A percentile compares a stretch with the other conserved stretches of the same genome.
phyloP scores from a whole-genome alignment of 768 basidiomycete genomes.

The Hygrocybe punicea region DNA sequence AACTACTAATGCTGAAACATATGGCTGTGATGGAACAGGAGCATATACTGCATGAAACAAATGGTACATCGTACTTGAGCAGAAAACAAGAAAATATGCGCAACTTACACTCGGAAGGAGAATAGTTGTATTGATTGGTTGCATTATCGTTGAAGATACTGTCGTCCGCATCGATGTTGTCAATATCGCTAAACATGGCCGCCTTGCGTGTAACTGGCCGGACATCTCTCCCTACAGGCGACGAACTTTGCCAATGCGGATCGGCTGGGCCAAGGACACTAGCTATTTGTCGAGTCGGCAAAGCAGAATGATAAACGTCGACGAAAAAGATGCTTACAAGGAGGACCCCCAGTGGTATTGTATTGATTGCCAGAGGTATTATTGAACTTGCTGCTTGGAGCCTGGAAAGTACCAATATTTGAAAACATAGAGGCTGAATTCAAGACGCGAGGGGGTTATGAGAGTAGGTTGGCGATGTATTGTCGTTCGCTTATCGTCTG shows the following conservation, averaged over 20 bases:
- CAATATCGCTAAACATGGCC: background rate
- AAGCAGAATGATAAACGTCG: background rate
- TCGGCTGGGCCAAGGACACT: background rate
- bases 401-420: background rate
- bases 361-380: slow-evolving; percentile 3
- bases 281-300: background rate
- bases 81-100: background rate
- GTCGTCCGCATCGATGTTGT: background rate
- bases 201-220: background rate
- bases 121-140: background rate
- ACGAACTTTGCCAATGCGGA: background rate
- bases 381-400: slow-evolving; percentile 3
- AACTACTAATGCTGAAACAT: background rate
- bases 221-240: background rate
- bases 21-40: background rate
- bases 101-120: background rate
- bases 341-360: background rate
- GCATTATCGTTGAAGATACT: background rate
- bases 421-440: background rate
- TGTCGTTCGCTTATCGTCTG: no score
- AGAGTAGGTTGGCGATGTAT: no score
- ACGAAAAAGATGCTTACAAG: background rate
- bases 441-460: background rate
- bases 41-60: background rate
- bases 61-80: background rate